Percentiles rank a stretch among this genome's conserved stretches.
phyloP scores from a whole-genome alignment of 2,329 filamentous ascomycete genomes.

The Ascochyta rabiei region DNA sequence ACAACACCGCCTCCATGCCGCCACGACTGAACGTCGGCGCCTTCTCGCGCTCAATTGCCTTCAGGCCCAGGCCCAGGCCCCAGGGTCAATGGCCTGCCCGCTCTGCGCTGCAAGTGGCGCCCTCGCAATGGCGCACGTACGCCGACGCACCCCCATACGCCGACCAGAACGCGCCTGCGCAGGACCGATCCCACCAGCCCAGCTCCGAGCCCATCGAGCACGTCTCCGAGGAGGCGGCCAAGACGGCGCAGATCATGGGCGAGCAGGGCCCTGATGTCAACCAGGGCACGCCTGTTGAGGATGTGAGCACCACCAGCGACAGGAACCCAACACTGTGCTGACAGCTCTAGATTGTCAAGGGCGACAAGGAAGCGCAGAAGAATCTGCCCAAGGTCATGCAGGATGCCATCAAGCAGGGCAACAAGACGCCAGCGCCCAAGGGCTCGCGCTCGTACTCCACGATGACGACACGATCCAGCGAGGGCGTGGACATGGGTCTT shows the following conservation, averaged over 20 bases:
- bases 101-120: constrained; percentile 25
- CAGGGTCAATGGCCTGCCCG: constrained; percentile 38
- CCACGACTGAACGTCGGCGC: constrained; percentile 45
- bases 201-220: constrained; percentile 56
- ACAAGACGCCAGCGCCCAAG: constrained; percentile 44
- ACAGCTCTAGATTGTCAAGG: constrained; percentile 62
- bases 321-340: constrained; percentile 5
- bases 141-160: constrained; percentile 34
- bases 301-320: constrained; percentile 53
- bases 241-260: constrained; percentile 64
- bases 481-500: constrained; percentile 40
- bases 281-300: constrained; percentile 70
- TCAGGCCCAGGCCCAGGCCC: constrained; percentile 38
- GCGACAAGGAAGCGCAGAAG: constrained; percentile 65
- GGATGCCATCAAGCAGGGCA: constrained; percentile 61
- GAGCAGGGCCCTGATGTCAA: constrained; percentile 65
- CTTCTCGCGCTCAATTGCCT: constrained; percentile 41
- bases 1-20: constrained; percentile 41
- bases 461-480: constrained; percentile 33
- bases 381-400: constrained; percentile 72
- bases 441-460: constrained; percentile 65
- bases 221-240: constrained; percentile 69
- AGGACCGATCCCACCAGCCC: constrained; percentile 38
- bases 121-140: constrained; percentile 39
- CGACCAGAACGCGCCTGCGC: constrained; percentile 40